Evolutionary conservation across 2,329 filamentous ascomycete species (phyloP), one percentile per base, ranked within the genome.

Genomic region (Pseudocercospora eumusae): DNA sequence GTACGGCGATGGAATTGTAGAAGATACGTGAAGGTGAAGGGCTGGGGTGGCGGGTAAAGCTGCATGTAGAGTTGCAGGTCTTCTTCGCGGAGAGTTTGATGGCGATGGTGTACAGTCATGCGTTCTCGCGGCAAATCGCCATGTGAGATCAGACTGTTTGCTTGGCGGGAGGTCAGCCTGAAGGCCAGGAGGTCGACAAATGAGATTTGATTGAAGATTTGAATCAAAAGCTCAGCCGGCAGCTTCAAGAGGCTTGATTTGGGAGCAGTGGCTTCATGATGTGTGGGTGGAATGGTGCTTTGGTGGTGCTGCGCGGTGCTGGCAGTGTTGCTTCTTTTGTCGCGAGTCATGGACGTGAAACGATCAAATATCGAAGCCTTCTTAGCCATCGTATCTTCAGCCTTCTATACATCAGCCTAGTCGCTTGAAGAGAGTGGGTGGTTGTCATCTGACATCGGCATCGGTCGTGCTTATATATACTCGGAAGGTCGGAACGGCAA

Each of bases 111-210:
- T 25, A 31, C 25, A 15, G 21, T 13, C 50, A 62, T 59, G 49
- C 56, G 56, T 55, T 49, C 49, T 42, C 31, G 60, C 13, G 53
- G 50, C 25, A 62, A 15, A 25, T 62, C 56, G 27, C 56, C 60
- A 15, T 49, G 20, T 18, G 40, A 27, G 5, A 61, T 40, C 9
- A 59, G 21, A n/a, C 33, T 18, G 23, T 28, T 45, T 1, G 61
- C 28, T 20, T 57, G 20, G 18, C 50, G 55, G 36, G 58, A 64
- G 11, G 52, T 44, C 1, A 52, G 33, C 5, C 58, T 49, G 4
- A 61, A 11, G 3, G 36, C 6, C 10, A 54, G 23, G n/a, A 64
- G 28, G 31, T 64, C 49, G 36, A 10, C 10, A 13, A 61, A 55
- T 2, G 54, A 56, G 9, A 64, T 21, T 5, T 55, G 23, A 4